phyloP scores from a whole-genome alignment of 1,284 basidiomycete genomes.

The Butyriboletus appendiculatus region DNA sequence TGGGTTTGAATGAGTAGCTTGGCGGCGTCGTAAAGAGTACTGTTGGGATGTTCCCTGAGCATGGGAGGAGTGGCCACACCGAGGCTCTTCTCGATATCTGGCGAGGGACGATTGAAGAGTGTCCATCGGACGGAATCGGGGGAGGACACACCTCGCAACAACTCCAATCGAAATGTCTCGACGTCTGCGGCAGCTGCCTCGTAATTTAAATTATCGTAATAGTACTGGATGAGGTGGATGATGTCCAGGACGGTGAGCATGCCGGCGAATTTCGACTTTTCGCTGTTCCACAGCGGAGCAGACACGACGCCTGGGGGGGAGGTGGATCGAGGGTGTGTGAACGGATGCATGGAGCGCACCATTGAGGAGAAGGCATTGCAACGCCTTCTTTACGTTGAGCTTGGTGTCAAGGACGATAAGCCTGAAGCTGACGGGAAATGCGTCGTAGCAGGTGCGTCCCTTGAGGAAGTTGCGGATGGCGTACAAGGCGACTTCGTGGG shows the following conservation, averaged over 20 bases:
- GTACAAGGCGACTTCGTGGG: conserved; percentile 74
- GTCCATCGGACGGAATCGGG: conserved; percentile 11
- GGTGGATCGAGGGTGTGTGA: not conserved
- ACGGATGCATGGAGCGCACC: conserved; percentile 47
- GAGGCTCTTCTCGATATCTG: conserved; percentile 93
- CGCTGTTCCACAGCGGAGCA: conserved; percentile 97
- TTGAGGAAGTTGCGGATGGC: conserved; percentile 84
- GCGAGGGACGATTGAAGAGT: conserved; percentile 11
- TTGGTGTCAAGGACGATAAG: conserved; percentile 96
- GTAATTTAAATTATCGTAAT: conserved; percentile 86
- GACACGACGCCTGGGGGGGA: conserved; percentile 84
- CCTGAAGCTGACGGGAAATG: conserved; percentile 94
- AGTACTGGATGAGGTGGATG: conserved; percentile 96
- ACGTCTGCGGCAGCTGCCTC: conserved; percentile 90
- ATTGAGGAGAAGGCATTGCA: conserved; percentile 88
- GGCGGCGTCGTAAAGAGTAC: conserved; percentile 90
- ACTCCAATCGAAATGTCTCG: conserved; percentile 91
- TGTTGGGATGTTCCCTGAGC: conserved; percentile 85
- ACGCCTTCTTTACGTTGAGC: conserved; percentile 90
- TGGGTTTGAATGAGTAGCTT: conserved; percentile 93
- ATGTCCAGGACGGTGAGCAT: conserved; percentile 97
- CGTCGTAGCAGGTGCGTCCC: conserved; percentile 89
- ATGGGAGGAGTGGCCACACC: conserved; percentile 93
- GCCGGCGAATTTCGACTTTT: conserved; percentile 86
- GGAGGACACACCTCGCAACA: conserved; percentile 69